Evolutionary conservation across 768 basidiomycete genomes (phyloP), one percentile per base, ranked within the genome.

Genomic region (Pleurotus platypus): DNA sequence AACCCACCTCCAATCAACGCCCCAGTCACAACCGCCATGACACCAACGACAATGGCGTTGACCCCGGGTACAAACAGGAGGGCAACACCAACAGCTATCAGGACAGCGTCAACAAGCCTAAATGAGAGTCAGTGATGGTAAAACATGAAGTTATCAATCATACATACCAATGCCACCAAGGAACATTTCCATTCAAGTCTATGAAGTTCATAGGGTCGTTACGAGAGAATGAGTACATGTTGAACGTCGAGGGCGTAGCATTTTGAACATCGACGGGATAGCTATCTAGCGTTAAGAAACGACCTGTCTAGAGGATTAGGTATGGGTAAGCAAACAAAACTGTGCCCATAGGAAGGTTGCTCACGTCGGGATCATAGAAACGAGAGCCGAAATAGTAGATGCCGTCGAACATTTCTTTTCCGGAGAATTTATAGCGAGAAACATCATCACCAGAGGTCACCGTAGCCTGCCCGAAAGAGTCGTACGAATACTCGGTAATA

Each of bases 81-180:
- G 5, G 51, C 51, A 2, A 42, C 39, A 26, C 38, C 51, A n/a
- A 24, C 51, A 4, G 26, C 51, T 12, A 54, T 15, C 11, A 54
- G 39, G 0, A 30, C 51, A 8, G 39, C 51, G 20, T 54, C 51
- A 6, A 54, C 51, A 42, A 54, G 39, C 51, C 51, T 54, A 53
- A 8, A 18, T 11, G 39, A n/a, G 30, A 26, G 7, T 26, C 37
- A 18, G 37, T 40, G 8, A 20, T 11, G 11, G n/a, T 4, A 13
- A 20, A 5, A 40, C 20, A 18, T 16, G 35, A 24, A 2, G 7
- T 11, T 20, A n/a, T n/a, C 6, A 22, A 7, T 24, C n/a, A 22
- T 20, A 6, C 27, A 5, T 40, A 48, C 56, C 56, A 57, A 57
- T 57, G 56, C 56, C 56, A 57, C 56, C 56, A 57, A 15, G 56